These are phyloP conservation scores for Pleodorina starrii DNA, from an alignment of 139 green algal species.

Conservation along the genomic window DNA sequence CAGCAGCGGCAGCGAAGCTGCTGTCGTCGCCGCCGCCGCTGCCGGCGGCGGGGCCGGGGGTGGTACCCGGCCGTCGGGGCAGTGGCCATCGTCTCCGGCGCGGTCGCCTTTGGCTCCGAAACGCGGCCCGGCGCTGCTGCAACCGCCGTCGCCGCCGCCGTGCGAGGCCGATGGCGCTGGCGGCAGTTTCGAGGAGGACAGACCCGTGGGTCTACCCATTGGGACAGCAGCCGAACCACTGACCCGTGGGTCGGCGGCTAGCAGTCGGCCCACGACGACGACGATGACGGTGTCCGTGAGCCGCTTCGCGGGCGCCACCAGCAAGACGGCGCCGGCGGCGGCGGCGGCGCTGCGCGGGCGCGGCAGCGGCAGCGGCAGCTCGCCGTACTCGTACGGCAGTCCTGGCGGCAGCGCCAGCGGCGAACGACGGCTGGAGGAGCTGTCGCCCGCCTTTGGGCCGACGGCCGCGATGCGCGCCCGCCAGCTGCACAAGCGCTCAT, in stretches of 20 bases:
- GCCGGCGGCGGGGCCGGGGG: no score
- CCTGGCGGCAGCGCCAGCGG: background rate
- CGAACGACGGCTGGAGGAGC: background rate
- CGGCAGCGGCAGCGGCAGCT: no score
- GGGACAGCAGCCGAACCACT: background rate
- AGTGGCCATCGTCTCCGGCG: no score
- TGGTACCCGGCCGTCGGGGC: no score
- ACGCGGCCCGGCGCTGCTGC: background rate
- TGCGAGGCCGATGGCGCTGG: background rate
- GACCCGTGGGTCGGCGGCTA: no score
- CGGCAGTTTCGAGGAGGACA: background rate
- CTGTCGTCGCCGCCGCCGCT: background rate
- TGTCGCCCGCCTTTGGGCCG: background rate
- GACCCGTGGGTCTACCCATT: background rate
- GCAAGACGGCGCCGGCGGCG: background rate
- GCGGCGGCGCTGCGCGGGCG: no score
- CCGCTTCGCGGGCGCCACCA: background rate
- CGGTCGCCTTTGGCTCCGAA: no score
- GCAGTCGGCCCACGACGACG: background rate
- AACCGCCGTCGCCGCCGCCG: background rate
- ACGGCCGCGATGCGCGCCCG: conserved; percentile 20
- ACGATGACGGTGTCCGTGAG: background rate
- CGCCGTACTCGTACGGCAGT: background rate
- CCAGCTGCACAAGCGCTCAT: background rate
- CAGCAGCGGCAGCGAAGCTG: background rate